Evolutionary conservation across 2,329 filamentous ascomycete species (phyloP), one percentile per base, ranked within the genome.

Genomic region (Beauveria medogensis): DNA sequence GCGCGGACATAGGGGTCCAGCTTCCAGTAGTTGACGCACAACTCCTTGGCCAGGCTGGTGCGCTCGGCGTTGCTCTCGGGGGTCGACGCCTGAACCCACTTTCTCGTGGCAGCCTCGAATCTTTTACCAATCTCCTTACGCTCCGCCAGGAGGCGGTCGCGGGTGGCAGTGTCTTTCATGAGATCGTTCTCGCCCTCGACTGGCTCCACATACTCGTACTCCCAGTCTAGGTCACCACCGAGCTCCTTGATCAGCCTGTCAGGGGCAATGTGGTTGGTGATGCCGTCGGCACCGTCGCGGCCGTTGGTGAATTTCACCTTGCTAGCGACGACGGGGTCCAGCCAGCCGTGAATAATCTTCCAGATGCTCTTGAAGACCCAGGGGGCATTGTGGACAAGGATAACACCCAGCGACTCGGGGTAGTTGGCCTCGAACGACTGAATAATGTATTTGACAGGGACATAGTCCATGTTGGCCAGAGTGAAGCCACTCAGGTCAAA

Each of bases 371-470:
- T 77, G 75, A 91, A 91, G 52, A 91, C 77, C 83, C 87, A 91
- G 3, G 88, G 88, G 0, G 88, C 82, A 69, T 90, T 90, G 76
- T 91, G 89, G 51, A 91, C 85, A 47, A 90, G 81, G 4, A 91
- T 85, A 1, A 81, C 76, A 43, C 87, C 88, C 2, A 91, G 77
- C 0, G 84, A 88, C 70, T 91, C 88, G 2, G 88, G 88, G 67
- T 91, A 91, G 68, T 90, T 89, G 54, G 88, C 87, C 74, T 91
- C 88, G 67, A 91, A 89, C 68, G 87, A 88, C 66, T 90, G 88
- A 73, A 91, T 89, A 77, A 91, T 88, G 75, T 90, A 91, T 66
- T 89, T 91, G 56, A 91, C 85, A 0, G 88, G 87, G 0, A 84
- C 80, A 70, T 90, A 91, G 72, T 91, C 88, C 80, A 91, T 90